Evolutionary conservation across 257 asterid genomes (phyloP), one percentile per base, ranked within the genome.

Genomic region (Agastache rugosa): DNA sequence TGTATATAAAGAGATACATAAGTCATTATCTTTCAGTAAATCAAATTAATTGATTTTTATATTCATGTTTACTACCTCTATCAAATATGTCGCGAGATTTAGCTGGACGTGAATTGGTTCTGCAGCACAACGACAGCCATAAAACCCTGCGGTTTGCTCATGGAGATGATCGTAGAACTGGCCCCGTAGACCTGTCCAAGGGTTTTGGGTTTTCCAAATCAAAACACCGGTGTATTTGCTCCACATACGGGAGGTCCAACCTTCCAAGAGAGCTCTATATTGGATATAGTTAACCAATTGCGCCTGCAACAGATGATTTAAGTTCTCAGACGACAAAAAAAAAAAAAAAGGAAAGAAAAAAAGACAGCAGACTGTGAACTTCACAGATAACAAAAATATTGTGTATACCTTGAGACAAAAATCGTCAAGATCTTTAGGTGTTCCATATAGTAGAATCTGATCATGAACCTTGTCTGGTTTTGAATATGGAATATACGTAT

Each of bases 231-330:
- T 94, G 83, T 90, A 92, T 83, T 89, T 94, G 84, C 74, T 90
- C 99, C 99, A 94, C 99, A 94, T 94, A 2, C 86, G 96, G 8
- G 99, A 92, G 41, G 96, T 89, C 96, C 97, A 94, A 50, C 99
- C 99, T 83, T 94, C 99, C 64, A 94, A 84, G 44, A 94, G 96
- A 86, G 98, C 98, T 89, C 97, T 89, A 71, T 92, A 94, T 63
- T 94, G 99, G 83, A 90, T 85, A 78, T 92, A 94, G 78, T 90
- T 94, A 77, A 76, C 96, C 82, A 94, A 58, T 77, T 94, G 99
- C 15, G 99, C 99, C 99, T 94, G 91, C 63, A 81, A 85, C 22
- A 63, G 71, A 69, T 17, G 55, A 44, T 51, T 73, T 22, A 58
- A 48, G 63, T 76, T 39, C 75, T 69, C 34, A 31, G 6, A 44